Percentiles rank a stretch among this genome's conserved stretches.
Evolutionary conservation across 1,284 basidiomycete species (phyloP).

Genomic region (Cryptococcus sp.): DNA sequence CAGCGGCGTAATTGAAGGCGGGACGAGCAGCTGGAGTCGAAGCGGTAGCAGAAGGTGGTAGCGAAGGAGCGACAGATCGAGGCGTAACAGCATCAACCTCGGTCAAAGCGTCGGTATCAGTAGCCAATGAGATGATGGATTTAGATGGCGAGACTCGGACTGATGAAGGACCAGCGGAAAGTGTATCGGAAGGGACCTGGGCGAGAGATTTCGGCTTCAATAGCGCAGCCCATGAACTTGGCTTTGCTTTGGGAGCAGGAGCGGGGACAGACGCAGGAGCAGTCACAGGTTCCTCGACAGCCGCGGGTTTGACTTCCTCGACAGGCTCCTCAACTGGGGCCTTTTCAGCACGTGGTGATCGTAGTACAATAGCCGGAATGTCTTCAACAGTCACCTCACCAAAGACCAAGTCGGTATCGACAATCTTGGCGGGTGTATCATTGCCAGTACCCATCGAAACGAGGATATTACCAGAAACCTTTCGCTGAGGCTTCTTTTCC

Average conservation of each 20-base stretch:
- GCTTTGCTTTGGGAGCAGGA: constrained; percentile 44
- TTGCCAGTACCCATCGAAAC: background rate
- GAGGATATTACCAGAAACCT: background rate
- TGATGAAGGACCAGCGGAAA: constrained; percentile 17
- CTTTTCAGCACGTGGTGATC: background rate
- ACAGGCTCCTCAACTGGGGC: background rate
- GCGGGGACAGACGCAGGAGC: constrained; percentile 4
- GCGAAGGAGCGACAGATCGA: constrained; percentile 54
- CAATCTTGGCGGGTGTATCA: background rate
- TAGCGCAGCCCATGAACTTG: constrained; percentile 72
- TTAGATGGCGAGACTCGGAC: constrained; percentile 24
- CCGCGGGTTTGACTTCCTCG: background rate
- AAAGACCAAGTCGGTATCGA: background rate
- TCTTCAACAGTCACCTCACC: background rate
- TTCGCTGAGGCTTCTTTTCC: no score
- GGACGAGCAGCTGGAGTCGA: constrained; percentile 22
- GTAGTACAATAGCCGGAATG: background rate
- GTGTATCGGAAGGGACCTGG: constrained; percentile 7
- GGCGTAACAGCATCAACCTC: constrained; percentile 22
- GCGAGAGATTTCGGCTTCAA: constrained; percentile 47
- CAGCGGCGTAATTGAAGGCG: constrained; percentile 40
- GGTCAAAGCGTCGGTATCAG: constrained; percentile 9
- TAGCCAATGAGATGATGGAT: constrained; percentile 19
- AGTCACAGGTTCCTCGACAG: background rate
- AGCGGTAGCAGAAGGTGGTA: constrained; percentile 57